phyloP scores from a whole-genome alignment of 2,329 filamentous ascomycete species.

The Ophiostoma angusticollis region DNA sequence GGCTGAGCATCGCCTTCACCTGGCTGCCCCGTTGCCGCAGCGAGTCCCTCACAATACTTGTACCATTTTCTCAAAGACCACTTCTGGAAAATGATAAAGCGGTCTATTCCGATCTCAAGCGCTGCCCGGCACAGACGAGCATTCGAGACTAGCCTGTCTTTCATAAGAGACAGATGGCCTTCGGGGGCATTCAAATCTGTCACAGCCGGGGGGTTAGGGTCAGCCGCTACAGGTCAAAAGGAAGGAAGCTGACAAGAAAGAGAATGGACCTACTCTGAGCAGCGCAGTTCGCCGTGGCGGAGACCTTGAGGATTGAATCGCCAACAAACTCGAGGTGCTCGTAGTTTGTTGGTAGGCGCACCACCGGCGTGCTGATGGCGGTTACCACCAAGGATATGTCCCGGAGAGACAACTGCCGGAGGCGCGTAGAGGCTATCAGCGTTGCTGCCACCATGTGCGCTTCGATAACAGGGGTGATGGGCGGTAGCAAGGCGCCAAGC shows the following conservation, averaged over 20 bases:
- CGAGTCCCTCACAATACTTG: constrained; percentile 38
- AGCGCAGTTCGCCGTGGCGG: constrained; percentile 51
- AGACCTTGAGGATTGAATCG: constrained; percentile 69
- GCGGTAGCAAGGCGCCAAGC: constrained; percentile 55
- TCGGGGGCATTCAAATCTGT: constrained; percentile 60
- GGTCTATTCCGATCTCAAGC: constrained; percentile 49
- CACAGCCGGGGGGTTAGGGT: constrained; percentile 7
- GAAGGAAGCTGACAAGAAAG: not conserved
- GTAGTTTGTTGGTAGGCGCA: constrained; percentile 53
- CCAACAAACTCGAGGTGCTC: constrained; percentile 80
- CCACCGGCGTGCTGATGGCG: constrained; percentile 56
- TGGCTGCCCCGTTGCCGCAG: not conserved
- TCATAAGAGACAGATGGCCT: constrained; percentile 55
- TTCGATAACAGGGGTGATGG: constrained; percentile 58
- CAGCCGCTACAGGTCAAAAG: no score
- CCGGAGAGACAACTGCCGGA: constrained; percentile 39
- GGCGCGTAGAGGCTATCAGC: constrained; percentile 38
- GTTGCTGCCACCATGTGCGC: constrained; percentile 48
- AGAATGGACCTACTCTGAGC: constrained; percentile 31
- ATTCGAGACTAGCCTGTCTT: constrained; percentile 63
- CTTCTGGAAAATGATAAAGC: constrained; percentile 53
- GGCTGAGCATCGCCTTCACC: not conserved
- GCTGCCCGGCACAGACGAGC: constrained; percentile 55
- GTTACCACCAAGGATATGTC: constrained; percentile 45
- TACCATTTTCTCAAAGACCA: constrained; percentile 65